phyloP scores from a whole-genome alignment of 305 asterid genomes.

The Coffea humblotiana region DNA sequence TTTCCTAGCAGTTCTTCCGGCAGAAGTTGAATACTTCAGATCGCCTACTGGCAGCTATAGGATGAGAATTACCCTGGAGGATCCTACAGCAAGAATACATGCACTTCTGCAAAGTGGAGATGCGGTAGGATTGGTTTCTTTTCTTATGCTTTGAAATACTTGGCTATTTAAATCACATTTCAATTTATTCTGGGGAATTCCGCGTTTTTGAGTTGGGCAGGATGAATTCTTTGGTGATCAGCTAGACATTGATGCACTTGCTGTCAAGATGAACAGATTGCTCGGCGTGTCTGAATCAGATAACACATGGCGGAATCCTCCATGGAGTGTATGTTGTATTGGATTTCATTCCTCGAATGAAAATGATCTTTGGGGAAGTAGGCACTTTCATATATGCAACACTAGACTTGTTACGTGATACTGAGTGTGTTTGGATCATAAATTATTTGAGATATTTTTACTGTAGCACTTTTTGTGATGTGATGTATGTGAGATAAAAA shows the following conservation, averaged over 20 bases:
- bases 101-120: conserved; percentile 8
- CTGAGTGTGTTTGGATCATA: too few relatives aligned
- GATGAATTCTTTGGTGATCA: conserved; percentile 12
- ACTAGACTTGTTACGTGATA: background rate
- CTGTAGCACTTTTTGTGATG: too few relatives aligned
- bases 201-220: background rate
- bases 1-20: conserved; percentile 5
- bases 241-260: background rate
- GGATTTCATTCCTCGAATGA: conserved; percentile 4
- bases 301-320: conserved; percentile 2
- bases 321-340: conserved; percentile 6
- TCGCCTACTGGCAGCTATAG: background rate
- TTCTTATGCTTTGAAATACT: too few relatives aligned
- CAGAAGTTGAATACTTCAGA: background rate
- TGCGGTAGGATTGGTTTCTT: background rate
- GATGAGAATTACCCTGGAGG: conserved; percentile 2
- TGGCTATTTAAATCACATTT: background rate
- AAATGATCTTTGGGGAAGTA: conserved; percentile 6
- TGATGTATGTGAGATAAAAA: too few relatives aligned
- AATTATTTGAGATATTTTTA: too few relatives aligned
- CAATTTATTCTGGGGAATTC: background rate
- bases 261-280: conserved; percentile 14
- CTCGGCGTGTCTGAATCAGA: background rate
- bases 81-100: conserved; percentile 11
- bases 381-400: conserved; percentile 10